A percentile compares a stretch with the other conserved stretches of the same genome.
Evolutionary conservation across 108 stramenopile genomes (phyloP).

Genomic region (Parmales sp.): DNA sequence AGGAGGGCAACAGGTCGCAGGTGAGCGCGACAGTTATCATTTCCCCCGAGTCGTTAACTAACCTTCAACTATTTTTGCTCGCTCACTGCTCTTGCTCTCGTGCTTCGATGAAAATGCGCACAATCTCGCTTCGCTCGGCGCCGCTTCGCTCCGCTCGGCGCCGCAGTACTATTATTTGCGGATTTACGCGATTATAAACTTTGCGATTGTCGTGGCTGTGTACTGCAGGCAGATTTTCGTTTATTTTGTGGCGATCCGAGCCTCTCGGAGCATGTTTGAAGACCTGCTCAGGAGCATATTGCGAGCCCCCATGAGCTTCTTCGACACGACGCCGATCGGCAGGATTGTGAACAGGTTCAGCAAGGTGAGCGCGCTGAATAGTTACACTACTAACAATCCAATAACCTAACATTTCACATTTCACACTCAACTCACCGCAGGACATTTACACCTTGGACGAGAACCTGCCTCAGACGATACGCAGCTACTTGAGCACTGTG

Average conservation of each 20-base stretch:
- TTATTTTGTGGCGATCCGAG: constrained; percentile 6
- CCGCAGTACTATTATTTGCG: constrained; percentile 29
- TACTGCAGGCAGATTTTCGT: constrained; percentile 37
- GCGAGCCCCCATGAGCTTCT: constrained; percentile 63
- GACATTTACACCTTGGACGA: constrained; percentile 93
- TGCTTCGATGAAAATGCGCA: too few species aligned
- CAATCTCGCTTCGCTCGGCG: too few species aligned
- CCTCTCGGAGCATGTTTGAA: constrained; percentile 14
- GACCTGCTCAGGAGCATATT: constrained; percentile 31
- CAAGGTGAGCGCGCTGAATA: too few species aligned
- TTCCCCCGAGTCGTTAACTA: too few species aligned
- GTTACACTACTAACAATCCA: too few species aligned
- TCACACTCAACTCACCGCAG: too few species aligned
- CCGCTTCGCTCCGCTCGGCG: neutral
- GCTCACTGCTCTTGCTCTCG: too few species aligned
- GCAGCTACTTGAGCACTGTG: constrained; percentile 59
- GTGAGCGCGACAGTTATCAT: too few species aligned
- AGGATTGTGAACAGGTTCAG: constrained; percentile 62
- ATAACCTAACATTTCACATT: too few species aligned
- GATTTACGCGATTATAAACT: constrained; percentile 63
- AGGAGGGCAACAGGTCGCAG: constrained; percentile 7
- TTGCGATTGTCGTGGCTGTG: constrained; percentile 34
- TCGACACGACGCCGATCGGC: constrained; percentile 40
- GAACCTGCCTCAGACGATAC: constrained; percentile 50
- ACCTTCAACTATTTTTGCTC: too few species aligned